Evolutionary conservation across 2,329 filamentous ascomycete genomes (phyloP).

Genomic region (Sporothrix euskadiensis): DNA sequence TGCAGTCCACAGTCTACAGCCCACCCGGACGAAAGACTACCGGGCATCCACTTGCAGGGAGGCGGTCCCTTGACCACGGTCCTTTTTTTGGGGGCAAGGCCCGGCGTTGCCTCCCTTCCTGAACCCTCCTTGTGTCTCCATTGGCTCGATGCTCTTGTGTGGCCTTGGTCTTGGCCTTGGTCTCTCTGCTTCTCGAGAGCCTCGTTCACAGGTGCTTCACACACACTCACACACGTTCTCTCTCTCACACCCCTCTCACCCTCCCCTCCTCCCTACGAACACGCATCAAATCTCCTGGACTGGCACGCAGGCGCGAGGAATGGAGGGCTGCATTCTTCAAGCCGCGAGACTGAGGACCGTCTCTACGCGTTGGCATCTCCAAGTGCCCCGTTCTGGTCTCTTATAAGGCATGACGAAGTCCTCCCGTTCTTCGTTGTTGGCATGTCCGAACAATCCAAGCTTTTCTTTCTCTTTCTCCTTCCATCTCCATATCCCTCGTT

Average conservation of each 20-base stretch:
- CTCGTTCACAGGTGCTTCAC: neutral
- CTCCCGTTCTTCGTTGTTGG: slow-evolving; percentile 25
- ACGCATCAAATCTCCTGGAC: slow-evolving; percentile 28
- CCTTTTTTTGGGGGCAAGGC: slow-evolving; percentile 12
- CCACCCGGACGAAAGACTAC: neutral
- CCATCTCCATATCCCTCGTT: slow-evolving; percentile 19
- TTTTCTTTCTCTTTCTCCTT: slow-evolving; percentile 27
- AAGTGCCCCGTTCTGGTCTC: slow-evolving; percentile 19
- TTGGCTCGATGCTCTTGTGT: neutral
- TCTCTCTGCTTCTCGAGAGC: neutral
- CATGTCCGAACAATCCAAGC: slow-evolving; percentile 29
- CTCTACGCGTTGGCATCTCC: slow-evolving; percentile 31
- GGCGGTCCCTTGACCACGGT: slow-evolving; percentile 20
- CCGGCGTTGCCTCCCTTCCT: slow-evolving; percentile 18
- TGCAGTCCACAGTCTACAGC: neutral
- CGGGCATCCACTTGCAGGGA: slow-evolving; percentile 21
- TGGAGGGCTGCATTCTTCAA: slow-evolving; percentile 28
- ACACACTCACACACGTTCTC: slow-evolving; percentile 2
- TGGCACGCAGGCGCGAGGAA: slow-evolving; percentile 31
- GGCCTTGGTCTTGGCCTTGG: neutral
- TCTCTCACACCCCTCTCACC: slow-evolving; percentile 16
- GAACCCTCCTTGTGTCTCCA: neutral
- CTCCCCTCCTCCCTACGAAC: slow-evolving; percentile 29
- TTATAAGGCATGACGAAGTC: slow-evolving; percentile 31
- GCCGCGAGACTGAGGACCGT: slow-evolving; percentile 20